Conservation (phyloP, 1,139 yeast genomes). For the Candida glucosophila region DNA sequence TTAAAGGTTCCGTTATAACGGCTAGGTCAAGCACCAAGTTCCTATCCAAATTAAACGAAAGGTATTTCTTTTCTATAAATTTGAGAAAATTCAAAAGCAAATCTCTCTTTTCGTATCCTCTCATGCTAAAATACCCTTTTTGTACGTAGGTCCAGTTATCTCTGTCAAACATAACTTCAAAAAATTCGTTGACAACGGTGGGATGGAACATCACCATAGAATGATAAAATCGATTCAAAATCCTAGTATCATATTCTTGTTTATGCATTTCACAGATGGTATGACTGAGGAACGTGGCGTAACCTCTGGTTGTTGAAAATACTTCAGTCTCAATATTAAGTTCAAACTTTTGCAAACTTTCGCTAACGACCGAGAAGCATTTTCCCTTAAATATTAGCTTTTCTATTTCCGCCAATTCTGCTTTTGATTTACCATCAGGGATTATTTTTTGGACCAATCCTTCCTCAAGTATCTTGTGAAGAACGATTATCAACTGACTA, state of each 20-base stretch:
- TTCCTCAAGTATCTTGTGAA: not conserved
- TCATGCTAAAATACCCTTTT: conserved; percentile 13
- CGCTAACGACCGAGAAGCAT: conserved; percentile 17
- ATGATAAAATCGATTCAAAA: conserved; percentile 11
- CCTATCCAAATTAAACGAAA: too few species aligned
- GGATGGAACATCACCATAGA: conserved; percentile 19
- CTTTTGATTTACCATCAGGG: conserved; percentile 1
- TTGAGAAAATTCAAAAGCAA: conserved; percentile 9
- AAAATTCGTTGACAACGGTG: conserved; percentile 10
- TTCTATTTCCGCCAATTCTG: conserved; percentile 25
- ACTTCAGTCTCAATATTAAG: conserved; percentile 7
- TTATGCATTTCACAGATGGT: conserved; percentile 7
- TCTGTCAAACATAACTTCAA: conserved; percentile 15
- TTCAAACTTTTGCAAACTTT: conserved; percentile 8
- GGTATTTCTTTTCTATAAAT: conserved; percentile 3
- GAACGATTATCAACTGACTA: too few species aligned
- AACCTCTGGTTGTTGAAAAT: conserved; percentile 14
- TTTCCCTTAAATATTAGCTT: conserved; percentile 30
- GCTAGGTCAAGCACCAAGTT: too few species aligned
- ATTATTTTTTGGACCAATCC: conserved; percentile 11
- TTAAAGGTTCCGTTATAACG: too few species aligned
- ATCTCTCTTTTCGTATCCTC: conserved; percentile 17
- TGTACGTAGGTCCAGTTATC: conserved; percentile 14
- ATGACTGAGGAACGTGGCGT: conserved; percentile 13
- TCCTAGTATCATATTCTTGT: conserved; percentile 5